Evolutionary conservation across 2,329 filamentous ascomycete species (phyloP).

Genomic region (Myotisia sp.): DNA sequence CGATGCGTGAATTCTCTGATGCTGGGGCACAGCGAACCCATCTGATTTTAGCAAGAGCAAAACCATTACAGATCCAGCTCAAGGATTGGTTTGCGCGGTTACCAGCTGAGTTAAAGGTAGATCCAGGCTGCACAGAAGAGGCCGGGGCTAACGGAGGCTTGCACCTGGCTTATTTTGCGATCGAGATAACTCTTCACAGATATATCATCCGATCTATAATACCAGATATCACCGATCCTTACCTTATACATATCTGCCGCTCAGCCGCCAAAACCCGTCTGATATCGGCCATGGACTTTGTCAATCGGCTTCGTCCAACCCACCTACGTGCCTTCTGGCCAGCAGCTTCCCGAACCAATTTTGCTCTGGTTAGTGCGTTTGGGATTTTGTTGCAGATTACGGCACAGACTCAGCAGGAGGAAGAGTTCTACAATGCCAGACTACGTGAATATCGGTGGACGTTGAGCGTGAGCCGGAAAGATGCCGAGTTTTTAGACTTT

Average conservation of each 20-base stretch:
- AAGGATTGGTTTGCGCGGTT: conserved; percentile 40
- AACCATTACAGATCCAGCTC: conserved; percentile 39
- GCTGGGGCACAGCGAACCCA: conserved; percentile 33
- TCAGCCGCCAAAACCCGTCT: conserved; percentile 85
- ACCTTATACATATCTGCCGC: conserved; percentile 82
- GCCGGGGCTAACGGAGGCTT: conserved; percentile 49
- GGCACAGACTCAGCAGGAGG: conserved; percentile 72
- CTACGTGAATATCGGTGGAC: conserved; percentile 91
- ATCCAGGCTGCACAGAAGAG: conserved; percentile 27
- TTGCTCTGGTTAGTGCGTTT: conserved; percentile 88
- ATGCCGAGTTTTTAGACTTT: conserved; percentile 42
- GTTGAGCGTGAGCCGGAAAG: conserved; percentile 67
- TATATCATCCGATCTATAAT: conserved; percentile 73
- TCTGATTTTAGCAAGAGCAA: conserved; percentile 38
- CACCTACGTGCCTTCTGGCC: conserved; percentile 84
- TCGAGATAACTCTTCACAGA: conserved; percentile 83
- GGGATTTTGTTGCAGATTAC: conserved; percentile 82
- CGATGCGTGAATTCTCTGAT: conserved; percentile 31
- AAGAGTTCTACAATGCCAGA: conserved; percentile 76
- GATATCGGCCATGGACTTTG: conserved; percentile 94
- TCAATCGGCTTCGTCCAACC: conserved; percentile 74
- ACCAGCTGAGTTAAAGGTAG: conserved; percentile 36
- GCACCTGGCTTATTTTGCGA: conserved; percentile 83
- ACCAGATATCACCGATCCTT: conserved; percentile 49
- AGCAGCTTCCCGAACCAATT: conserved; percentile 46